A percentile compares a stretch with the other conserved stretches of the same genome.
Conservation (phyloP, 257 asterid species). For the Leonotis leonurus region DNA sequence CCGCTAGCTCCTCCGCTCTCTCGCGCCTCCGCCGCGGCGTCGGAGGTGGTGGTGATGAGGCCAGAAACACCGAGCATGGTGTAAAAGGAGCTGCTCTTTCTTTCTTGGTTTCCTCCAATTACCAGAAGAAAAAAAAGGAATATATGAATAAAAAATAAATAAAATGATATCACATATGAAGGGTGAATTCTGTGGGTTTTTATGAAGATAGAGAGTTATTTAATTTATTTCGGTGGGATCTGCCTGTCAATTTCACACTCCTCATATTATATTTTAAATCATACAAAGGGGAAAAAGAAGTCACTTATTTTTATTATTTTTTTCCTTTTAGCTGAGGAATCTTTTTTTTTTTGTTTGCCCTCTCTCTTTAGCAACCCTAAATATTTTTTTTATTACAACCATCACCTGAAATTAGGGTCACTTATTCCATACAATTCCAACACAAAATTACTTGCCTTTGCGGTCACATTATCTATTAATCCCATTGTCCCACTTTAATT, state of each 20-base stretch:
- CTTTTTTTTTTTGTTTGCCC: conserved; percentile 17
- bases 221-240: conserved; percentile 90
- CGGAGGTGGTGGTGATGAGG: conserved; percentile 23
- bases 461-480: no score
- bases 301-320: conserved; percentile 14
- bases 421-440: neutral
- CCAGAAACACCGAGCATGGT: conserved; percentile 56
- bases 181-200: conserved; percentile 84
- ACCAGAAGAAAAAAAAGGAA: conserved; percentile 13
- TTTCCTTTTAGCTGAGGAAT: conserved; percentile 38
- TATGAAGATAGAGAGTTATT: conserved; percentile 66
- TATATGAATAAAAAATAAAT: conserved; percentile 15
- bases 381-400: neutral
- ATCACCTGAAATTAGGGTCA: conserved; percentile 13
- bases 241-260: conserved; percentile 79
- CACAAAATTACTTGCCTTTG: neutral
- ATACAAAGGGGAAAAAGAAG: neutral
- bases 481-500: no score
- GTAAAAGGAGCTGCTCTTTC: neutral
- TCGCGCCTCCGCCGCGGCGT: conserved; percentile 28
- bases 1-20: conserved; percentile 71
- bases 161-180: conserved; percentile 22
- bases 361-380: conserved; percentile 16
- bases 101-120: conserved; percentile 4
- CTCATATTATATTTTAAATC: conserved; percentile 16